phyloP scores from a whole-genome alignment of 2,329 filamentous ascomycete genomes.

The Purpureocillium takamizusanense region DNA sequence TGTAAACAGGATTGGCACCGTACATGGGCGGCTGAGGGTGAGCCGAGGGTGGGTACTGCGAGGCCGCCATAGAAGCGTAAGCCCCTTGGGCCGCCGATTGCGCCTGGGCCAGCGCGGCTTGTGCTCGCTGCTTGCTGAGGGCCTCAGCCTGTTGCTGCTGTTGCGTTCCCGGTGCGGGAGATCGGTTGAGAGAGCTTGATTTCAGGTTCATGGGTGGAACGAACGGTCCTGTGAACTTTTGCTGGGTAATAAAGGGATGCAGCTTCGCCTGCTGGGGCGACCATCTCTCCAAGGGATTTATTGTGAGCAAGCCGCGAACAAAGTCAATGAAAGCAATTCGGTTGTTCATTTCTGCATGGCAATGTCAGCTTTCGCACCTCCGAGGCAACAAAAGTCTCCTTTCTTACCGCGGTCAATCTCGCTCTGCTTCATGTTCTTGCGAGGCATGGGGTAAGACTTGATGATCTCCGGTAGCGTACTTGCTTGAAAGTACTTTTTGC shows the following conservation, averaged over 20 bases:
- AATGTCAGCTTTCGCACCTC: slow-evolving; percentile 4
- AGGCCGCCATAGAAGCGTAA: slow-evolving; percentile 43
- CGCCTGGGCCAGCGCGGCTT: slow-evolving; percentile 60
- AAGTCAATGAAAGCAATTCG: slow-evolving; percentile 97
- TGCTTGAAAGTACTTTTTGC: slow-evolving; percentile 98
- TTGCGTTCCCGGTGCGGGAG: slow-evolving; percentile 85
- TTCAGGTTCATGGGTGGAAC: slow-evolving; percentile 96
- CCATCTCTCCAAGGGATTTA: slow-evolving; percentile 95
- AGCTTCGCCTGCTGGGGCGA: slow-evolving; percentile 95
- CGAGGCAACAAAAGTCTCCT: not conserved
- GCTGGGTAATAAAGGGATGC: slow-evolving; percentile 96
- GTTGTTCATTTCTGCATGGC: slow-evolving; percentile 87
- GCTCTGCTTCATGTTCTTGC: slow-evolving; percentile 98
- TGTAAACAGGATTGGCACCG: slow-evolving; percentile 74
- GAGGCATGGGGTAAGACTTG: slow-evolving; percentile 93
- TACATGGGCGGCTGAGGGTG: slow-evolving; percentile 61
- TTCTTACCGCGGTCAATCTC: slow-evolving; percentile 84
- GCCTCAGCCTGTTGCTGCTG: slow-evolving; percentile 95
- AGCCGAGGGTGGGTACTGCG: slow-evolving; percentile 37
- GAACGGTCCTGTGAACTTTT: slow-evolving; percentile 93
- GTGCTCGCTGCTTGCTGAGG: slow-evolving; percentile 81
- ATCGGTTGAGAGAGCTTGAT: slow-evolving; percentile 73
- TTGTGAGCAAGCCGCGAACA: slow-evolving; percentile 82
- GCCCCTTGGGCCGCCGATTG: slow-evolving; percentile 59
- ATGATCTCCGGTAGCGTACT: slow-evolving; percentile 94